These are phyloP conservation scores for Fraxinus sp. DNA, from an alignment of 305 asterid species.

Conservation along the genomic window DNA sequence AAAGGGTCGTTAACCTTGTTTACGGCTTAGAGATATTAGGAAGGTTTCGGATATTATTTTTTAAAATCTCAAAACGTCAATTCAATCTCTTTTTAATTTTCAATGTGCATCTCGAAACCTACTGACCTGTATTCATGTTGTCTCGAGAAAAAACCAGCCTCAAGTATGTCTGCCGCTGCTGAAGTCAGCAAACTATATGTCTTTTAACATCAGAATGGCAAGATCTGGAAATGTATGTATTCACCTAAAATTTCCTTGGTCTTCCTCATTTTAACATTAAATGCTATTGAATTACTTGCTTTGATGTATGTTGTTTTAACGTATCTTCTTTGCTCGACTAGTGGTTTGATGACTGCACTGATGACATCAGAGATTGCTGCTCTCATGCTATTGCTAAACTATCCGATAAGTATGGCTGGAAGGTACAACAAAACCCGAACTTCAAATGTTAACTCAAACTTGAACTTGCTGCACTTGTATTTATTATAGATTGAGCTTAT, in stretches of 20 bases:
- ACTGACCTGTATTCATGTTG: constrained; percentile 8
- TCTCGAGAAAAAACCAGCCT: constrained; percentile 46
- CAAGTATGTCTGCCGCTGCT: constrained; percentile 57
- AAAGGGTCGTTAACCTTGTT: neutral
- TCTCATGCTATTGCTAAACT: constrained; percentile 54
- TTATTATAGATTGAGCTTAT: neutral
- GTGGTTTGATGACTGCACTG: constrained; percentile 91
- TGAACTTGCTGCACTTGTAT: neutral
- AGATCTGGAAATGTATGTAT: constrained; percentile 63
- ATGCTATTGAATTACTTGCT: neutral
- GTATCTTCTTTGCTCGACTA: constrained; percentile 21
- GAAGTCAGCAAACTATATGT: constrained; percentile 43
- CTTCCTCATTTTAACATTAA: neutral
- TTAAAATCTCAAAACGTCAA: neutral
- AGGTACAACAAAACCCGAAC: constrained; percentile 38
- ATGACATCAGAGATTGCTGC: constrained; percentile 67
- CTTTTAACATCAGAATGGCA: constrained; percentile 59
- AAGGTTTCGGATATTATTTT: neutral
- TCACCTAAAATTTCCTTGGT: neutral
- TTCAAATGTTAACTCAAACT: neutral
- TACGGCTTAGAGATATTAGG: neutral
- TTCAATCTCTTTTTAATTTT: neutral
- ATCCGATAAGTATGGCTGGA: constrained; percentile 63
- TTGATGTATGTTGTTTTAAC: neutral
- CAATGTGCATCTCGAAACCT: neutral